Base-by-base conservation (phyloP, 2,329 filamentous ascomycete genomes). In the Juglanconis oblonga region DNA sequence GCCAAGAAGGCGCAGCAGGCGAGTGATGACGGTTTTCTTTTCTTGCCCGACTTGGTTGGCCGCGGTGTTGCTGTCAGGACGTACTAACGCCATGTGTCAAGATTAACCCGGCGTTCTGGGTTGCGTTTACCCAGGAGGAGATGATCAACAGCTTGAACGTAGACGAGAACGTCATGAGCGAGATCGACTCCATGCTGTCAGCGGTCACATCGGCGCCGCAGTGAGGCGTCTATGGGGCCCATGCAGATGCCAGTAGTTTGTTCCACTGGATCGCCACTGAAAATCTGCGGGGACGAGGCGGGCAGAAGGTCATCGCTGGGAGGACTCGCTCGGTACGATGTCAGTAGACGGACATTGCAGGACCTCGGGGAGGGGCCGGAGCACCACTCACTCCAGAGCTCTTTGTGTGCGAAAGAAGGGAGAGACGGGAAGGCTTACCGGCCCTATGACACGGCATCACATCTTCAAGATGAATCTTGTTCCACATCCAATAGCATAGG, bases 151-250 rank as follows among this genome's bases (percentile, higher is more conserved):
- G 77, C 58, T 79, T 86, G 61, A 78, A 81, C 17, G 78, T 80
- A 1, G 83, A 87, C 64, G 83, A 87, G 65, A 79, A 77, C 48
- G 85, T 87, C 64, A 84, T 86, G 73, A 78, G 73, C 59, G 82
- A 86, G 66, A 83, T 87, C 65, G 81, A 84, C 61, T 71, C 67
- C 9, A 70, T 76, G 64, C 63, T 75, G 55, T 63, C 71, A 55
- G 62, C 70, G 44, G 65, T 67, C 14, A 66, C 66, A 33, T 63
- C 64, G 50, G 59, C 57, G 38, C 62, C 62, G 32, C 36, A 57
- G 38, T 57, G 38, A 35, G 11, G 32, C 10, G 7, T 5, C 10
- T 6, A 35, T 5, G n/a, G 31, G 17, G n/a, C 11, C 31, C n/a
- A 51, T 17, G 17, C 8, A 29, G 24, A 47, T 5, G 31, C 33